Base-by-base conservation (phyloP, 1,139 yeast species). In the Geotrichum cucujoidarum region DNA sequence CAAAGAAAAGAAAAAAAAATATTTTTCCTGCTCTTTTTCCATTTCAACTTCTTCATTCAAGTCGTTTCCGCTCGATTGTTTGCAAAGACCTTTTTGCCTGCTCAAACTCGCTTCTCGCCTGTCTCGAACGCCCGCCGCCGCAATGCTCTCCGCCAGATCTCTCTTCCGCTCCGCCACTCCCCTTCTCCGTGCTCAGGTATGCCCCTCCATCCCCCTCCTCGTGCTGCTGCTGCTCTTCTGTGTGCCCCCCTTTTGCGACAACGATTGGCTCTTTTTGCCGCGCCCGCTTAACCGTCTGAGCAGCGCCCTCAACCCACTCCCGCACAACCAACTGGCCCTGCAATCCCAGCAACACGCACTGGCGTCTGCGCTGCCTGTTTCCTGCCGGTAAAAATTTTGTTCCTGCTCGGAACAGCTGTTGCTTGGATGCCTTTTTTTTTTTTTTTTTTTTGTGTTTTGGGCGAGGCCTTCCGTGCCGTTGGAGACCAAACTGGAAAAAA, bases 91-190 rank as follows among this genome's bases (percentile, higher is more conserved):
- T 27, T 27, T 32, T 27, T 33, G n/a, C n/a, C n/a, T n/a, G n/a
- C n/a, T n/a, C n/a, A n/a, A n/a, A 27, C 34, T 21, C 17, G 10
- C 30, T 29, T 25, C 10, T 22, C 18, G 13, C 32, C 11, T 37
- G 37, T 17, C 11, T 21, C n/a, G 25, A 20, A 11, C 18, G 27
- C n/a, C 13, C 21, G 27, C 14, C 25, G 36, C 40, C 43, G 42
- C 21, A 32, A 52, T 52, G 55, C 49, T 52, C 31, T 48, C 55
- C 30, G 29, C 55, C 35, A 52, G 52, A 45, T 41, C 52, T 37
- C 35, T 52, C 36, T 48, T 48, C 39, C 46, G 55, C 34, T 44
- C 53, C 27, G 50, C 49, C 29, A 34, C 50, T 29, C 48, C 46
- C 30, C 36, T 48, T 27, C 24, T 43, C 36, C 52, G 54, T 27